Base-by-base conservation (phyloP, 2,329 filamentous ascomycete species). In the Phoma sp. region DNA sequence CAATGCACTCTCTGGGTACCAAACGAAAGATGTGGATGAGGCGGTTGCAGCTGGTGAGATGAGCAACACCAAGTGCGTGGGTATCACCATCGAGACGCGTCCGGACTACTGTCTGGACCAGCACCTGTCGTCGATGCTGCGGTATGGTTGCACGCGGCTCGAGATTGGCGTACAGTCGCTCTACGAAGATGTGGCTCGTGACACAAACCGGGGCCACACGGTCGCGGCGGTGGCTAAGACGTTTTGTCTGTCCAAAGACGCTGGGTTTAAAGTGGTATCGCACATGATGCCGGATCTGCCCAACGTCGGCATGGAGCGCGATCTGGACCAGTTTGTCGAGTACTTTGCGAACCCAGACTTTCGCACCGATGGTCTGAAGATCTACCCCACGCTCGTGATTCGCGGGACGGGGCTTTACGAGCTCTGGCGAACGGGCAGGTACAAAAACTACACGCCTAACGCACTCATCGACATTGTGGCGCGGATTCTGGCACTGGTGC, bases 221-320 rank as follows among this genome's bases (percentile, higher is more conserved):
- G 95, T 99, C 22, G 92, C 92, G 6, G 86, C 96, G 1, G 95
- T 99, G 0, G 94, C 92, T 27, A 93, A 99, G 77, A 99, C 95
- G 0, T 99, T 99, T 74, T 96, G 91, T 64, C 82, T 97, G n/a
- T 88, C 95, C 61, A 99, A 99, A 77, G 96, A 99, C 75, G 92
- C 96, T 6, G 95, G 95, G 0, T 99, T 96, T 84, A 99, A 99
- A 76, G 95, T 99, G 0, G 95, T 99, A 60, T 96, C 91, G 64
- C 95, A 99, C 78, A 99, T 99, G 95, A 99, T 99, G 95, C 95
- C 95, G 1, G 95, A 99, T 73, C 79, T 99, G 43, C 95, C 95
- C 3, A 99, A 99, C 68, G 95, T 99, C 2, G 95, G 95, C 52
- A 96, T 98, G 90, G 96, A 99, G 78, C 89, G 95, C 68, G 95